A percentile compares a stretch with the other conserved stretches of the same genome.
These are phyloP conservation scores for Saccharum spontaneum DNA, from an alignment of 176 grass and related monocot species.

Conservation along the genomic window DNA sequence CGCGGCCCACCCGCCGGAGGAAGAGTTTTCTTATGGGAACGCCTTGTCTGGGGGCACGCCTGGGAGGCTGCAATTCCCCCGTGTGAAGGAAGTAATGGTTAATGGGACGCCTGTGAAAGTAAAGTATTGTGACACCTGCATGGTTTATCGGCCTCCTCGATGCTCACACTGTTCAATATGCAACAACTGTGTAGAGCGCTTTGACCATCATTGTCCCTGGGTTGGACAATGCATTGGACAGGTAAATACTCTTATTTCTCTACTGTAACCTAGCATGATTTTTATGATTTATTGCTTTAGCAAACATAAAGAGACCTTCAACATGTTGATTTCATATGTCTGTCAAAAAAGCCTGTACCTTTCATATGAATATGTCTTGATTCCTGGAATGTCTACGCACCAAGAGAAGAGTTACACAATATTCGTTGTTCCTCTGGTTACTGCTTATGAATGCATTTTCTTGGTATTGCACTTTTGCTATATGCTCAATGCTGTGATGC, in stretches of 20 bases:
- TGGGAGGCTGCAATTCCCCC: slow-evolving; percentile 55
- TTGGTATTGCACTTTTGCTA: not conserved
- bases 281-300: not conserved
- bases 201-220: slow-evolving; percentile 97
- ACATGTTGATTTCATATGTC: slow-evolving; percentile 9
- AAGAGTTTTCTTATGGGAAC: slow-evolving; percentile 69
- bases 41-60: slow-evolving; percentile 49
- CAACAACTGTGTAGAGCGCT: slow-evolving; percentile 92
- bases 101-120: slow-evolving; percentile 65
- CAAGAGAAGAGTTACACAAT: not conserved
- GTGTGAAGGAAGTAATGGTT: slow-evolving; percentile 64
- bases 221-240: slow-evolving; percentile 96
- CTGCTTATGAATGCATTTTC: slow-evolving; percentile 7
- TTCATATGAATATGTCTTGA: slow-evolving; percentile 8
- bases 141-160: slow-evolving; percentile 81
- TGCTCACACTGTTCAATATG: slow-evolving; percentile 92
- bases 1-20: slow-evolving; percentile 67
- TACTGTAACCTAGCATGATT: not conserved
- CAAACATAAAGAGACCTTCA: not conserved
- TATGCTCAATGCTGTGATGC: not conserved
- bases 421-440: not conserved
- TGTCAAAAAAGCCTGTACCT: not conserved
- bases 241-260: slow-evolving; percentile 38
- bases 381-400: not conserved
- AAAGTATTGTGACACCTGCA: slow-evolving; percentile 93